Percentiles rank a stretch among this genome's conserved stretches.
These are phyloP conservation scores for Cryphonectria parasitica DNA, from an alignment of 2,329 filamentous ascomycete genomes.

Conservation along the genomic window DNA sequence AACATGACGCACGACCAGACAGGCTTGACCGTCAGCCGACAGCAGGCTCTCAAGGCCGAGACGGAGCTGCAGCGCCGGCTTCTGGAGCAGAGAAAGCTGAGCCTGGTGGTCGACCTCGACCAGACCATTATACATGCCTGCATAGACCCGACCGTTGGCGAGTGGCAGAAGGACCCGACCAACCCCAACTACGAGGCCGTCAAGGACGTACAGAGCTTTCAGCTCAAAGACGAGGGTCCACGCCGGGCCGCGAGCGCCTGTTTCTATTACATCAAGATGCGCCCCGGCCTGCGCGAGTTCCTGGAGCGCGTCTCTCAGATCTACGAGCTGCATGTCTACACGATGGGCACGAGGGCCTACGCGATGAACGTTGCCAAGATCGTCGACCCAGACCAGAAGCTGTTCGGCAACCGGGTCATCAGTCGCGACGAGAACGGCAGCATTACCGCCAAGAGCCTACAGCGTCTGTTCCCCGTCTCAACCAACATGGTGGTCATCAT, in stretches of 20 bases:
- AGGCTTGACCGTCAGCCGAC: slow-evolving; percentile 79
- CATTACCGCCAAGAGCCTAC: slow-evolving; percentile 85
- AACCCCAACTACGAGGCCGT: slow-evolving; percentile 93
- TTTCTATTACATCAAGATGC: slow-evolving; percentile 98
- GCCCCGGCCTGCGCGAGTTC: slow-evolving; percentile 83
- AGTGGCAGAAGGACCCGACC: slow-evolving; percentile 87
- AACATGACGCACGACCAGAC: slow-evolving; percentile 95
- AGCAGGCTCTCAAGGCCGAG: slow-evolving; percentile 80
- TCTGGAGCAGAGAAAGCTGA: slow-evolving; percentile 80
- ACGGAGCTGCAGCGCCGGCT: slow-evolving; percentile 84
- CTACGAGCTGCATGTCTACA: slow-evolving; percentile 98
- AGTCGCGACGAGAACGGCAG: slow-evolving; percentile 97
- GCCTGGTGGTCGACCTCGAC: slow-evolving; percentile 93
- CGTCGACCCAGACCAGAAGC: slow-evolving; percentile 84
- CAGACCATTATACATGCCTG: slow-evolving; percentile 99
- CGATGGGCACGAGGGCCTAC: slow-evolving; percentile 98
- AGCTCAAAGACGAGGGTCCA: slow-evolving; percentile 83
- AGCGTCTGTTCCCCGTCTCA: slow-evolving; percentile 91
- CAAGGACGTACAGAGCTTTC: slow-evolving; percentile 85
- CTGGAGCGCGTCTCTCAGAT: slow-evolving; percentile 75
- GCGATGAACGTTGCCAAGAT: slow-evolving; percentile 89
- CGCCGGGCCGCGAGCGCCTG: slow-evolving; percentile 71
- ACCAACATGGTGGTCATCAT: slow-evolving; percentile 99
- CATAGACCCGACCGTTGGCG: slow-evolving; percentile 92
- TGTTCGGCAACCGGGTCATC: slow-evolving; percentile 93